Evolutionary conservation across 208 protist genomes (phyloP), one percentile per base, ranked within the genome.

Genomic region (Dictyostelium gargantuum): DNA sequence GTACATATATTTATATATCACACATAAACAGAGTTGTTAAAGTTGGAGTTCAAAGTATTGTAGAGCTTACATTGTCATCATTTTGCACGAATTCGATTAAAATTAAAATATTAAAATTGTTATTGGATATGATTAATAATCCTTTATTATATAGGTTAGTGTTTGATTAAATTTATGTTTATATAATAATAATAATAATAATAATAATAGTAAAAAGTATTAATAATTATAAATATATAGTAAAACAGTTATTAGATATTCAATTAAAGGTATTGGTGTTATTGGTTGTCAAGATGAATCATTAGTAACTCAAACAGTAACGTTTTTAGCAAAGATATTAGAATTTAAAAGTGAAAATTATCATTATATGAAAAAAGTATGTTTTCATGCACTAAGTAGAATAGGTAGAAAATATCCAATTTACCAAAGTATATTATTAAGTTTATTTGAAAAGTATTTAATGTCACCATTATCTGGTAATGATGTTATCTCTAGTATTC

Each of bases 341-440:
- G 82, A 89, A 38, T 89, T 89, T n/a, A 77, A 77, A 17, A 58
- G 82, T 54, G 82, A 89, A 54, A 89, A 76, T 40, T 52, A 79
- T 50, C 82, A 79, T 50, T 79, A 89, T 68, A 11, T 79, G 15
- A 89, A 89, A 26, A 56, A 42, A n/a, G 82, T 89, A 4, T 89
- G 82, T 40, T 68, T 89, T 61, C 42, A 73, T 42, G n/a, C 82
- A 21, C 38, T 89, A 0, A 74, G 82, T 52, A 75, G 82, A 75
- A 79, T 89, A n/a, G 82, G 82, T 38, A 46, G 82, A 54, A 44
- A 46, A 11, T 89, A 76, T 46, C 82, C 82, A 23, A 32, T 79
- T 17, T 89, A 89, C 63, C 82, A 89, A 29, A 38, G 29, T 15
- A 26, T 89, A 2, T 73, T 89, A 9, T 29, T 89, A 1, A 19